These are phyloP conservation scores for Cicer arietinum DNA, from an alignment of 306 rosid genomes.

Conservation along the genomic window DNA sequence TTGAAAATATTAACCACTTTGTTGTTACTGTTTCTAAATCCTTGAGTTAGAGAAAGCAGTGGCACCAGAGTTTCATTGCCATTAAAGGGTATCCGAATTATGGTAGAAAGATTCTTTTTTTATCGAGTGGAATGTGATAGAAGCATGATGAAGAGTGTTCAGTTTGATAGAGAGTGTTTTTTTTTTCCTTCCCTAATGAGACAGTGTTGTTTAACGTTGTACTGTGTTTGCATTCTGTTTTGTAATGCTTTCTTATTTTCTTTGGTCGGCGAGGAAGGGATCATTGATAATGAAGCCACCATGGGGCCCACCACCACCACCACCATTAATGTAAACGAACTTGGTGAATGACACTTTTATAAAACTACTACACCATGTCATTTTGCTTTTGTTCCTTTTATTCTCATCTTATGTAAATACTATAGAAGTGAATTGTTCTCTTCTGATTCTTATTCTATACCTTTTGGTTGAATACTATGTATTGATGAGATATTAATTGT, in stretches of 20 bases:
- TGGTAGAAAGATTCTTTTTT: slow-evolving; percentile 25
- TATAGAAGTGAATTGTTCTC: too few relatives aligned
- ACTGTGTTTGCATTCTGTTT: background rate
- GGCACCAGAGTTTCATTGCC: slow-evolving; percentile 2
- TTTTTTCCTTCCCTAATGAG: background rate
- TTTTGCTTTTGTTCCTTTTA: too few relatives aligned
- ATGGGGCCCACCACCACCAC: slow-evolving; percentile 30
- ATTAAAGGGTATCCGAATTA: background rate
- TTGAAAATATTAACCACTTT: slow-evolving; percentile 22
- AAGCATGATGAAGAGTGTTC: slow-evolving; percentile 13
- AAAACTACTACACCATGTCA: background rate
- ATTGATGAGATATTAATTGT: too few relatives aligned
- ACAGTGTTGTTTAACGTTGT: slow-evolving; percentile 14
- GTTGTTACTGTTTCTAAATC: too few relatives aligned
- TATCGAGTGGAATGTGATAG: slow-evolving; percentile 8
- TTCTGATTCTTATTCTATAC: too few relatives aligned
- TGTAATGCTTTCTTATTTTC: background rate
- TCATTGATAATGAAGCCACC: slow-evolving; percentile 20
- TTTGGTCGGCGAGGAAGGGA: slow-evolving; percentile 29
- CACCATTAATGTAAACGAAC: background rate
- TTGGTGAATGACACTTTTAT: background rate
- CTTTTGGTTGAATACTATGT: too few relatives aligned
- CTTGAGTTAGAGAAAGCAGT: background rate
- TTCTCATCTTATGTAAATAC: too few relatives aligned
- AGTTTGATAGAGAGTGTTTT: slow-evolving; percentile 12